These are phyloP conservation scores for Pythium utonaiense DNA, from an alignment of 352 stramenopile genomes.

Conservation along the genomic window DNA sequence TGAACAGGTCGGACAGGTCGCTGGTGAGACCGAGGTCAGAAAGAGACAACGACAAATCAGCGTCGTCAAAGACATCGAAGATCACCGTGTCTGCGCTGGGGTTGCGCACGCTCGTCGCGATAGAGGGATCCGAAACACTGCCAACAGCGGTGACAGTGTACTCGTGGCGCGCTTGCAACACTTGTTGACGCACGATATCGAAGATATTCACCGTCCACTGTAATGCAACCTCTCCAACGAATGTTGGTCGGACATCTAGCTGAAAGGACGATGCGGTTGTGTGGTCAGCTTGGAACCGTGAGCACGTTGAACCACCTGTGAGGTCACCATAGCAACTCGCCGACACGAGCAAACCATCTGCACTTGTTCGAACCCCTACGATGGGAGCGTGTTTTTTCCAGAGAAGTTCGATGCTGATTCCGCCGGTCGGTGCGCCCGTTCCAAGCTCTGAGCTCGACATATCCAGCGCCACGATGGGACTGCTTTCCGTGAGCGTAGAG, in stretches of 20 bases:
- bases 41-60: constrained; percentile 7
- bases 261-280: background rate
- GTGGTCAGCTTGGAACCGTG: background rate
- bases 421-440: background rate
- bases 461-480: background rate
- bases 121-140: background rate
- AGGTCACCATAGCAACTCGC: background rate
- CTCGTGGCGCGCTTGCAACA: background rate
- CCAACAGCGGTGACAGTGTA: background rate
- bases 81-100: too few species aligned
- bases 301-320: background rate
- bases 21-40: background rate
- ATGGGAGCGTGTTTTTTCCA: constrained; percentile 6
- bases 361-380: constrained; percentile 1
- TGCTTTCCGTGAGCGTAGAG: background rate
- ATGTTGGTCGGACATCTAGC: constrained; percentile 3
- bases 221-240: background rate
- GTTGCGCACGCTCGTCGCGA: too few species aligned
- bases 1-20: background rate
- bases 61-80: constrained; percentile 12
- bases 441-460: background rate
- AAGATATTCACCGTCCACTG: constrained; percentile 2
- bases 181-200: constrained; percentile 2
- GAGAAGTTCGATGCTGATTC: background rate
- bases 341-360: background rate